Percentiles rank a stretch among this genome's conserved stretches.
Conservation (phyloP, 768 basidiomycete species). For the Dioszegia crocea region DNA sequence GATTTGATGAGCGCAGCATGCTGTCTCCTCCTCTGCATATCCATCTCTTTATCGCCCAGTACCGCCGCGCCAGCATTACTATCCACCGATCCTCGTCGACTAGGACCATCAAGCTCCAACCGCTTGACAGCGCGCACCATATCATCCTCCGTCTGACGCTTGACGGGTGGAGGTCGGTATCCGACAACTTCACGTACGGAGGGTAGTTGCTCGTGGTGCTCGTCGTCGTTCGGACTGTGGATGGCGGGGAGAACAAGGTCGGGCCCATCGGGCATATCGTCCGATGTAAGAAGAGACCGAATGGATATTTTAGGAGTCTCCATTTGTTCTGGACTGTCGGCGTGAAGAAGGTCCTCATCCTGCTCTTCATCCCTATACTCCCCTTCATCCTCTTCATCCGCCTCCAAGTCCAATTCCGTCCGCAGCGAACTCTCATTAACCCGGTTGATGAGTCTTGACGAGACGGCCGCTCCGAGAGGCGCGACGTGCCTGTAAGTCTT, state of each 20-base stretch:
- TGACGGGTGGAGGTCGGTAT: constrained; percentile 23
- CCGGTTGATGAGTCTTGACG: constrained; percentile 1
- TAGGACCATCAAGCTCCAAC: constrained; percentile 30
- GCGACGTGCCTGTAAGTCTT: constrained; percentile 43
- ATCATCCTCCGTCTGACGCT: constrained; percentile 43
- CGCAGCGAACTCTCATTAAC: constrained; percentile 24
- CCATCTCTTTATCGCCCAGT: constrained; percentile 20
- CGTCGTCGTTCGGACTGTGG: constrained; percentile 1
- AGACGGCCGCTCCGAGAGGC: constrained; percentile 35
- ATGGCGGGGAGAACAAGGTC: constrained; percentile 42
- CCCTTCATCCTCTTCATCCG: constrained; percentile 11
- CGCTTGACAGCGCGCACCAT: constrained; percentile 40
- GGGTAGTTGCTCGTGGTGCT: constrained; percentile 2
- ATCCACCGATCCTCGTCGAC: constrained; percentile 36
- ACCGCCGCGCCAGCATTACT: constrained; percentile 36
- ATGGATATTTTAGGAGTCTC: constrained; percentile 37
- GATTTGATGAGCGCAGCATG: constrained; percentile 39
- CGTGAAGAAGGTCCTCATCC: neutral
- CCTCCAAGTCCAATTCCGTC: constrained; percentile 17
- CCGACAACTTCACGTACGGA: constrained; percentile 9
- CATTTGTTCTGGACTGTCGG: constrained; percentile 12
- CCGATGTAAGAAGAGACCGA: constrained; percentile 22
- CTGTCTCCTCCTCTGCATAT: constrained; percentile 23
- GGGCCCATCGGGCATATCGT: constrained; percentile 25
- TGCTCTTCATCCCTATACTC: constrained; percentile 1